phyloP scores from a whole-genome alignment of 805 yeast genomes.

The Cephaloascus fragrans region DNA sequence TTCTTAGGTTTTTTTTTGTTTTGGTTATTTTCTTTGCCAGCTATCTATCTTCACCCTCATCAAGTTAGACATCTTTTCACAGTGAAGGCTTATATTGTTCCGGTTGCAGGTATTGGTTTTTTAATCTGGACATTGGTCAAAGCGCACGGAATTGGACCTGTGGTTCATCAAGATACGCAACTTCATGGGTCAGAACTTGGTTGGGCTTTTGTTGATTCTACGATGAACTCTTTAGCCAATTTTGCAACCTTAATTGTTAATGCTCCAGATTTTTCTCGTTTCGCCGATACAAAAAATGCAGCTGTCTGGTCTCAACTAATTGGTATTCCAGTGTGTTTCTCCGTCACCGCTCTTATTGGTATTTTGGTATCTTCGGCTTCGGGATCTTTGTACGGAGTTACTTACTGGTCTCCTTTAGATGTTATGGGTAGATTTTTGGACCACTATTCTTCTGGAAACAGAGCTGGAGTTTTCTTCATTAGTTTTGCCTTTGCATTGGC shows the following conservation, averaged over 20 bases:
- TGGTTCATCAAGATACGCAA: slow-evolving; percentile 44
- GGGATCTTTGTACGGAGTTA: slow-evolving; percentile 50
- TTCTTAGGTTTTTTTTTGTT: slow-evolving; percentile 72
- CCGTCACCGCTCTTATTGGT: slow-evolving; percentile 77
- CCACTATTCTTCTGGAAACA: slow-evolving; percentile 41
- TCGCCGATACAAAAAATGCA: slow-evolving; percentile 48
- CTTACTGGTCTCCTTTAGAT: slow-evolving; percentile 81
- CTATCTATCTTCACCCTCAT: slow-evolving; percentile 76
- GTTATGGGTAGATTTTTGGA: slow-evolving; percentile 58
- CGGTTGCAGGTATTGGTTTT: slow-evolving; percentile 77
- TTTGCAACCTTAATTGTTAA: slow-evolving; percentile 84
- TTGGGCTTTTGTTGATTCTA: slow-evolving; percentile 76
- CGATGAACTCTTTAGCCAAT: slow-evolving; percentile 76
- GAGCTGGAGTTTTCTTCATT: slow-evolving; percentile 76
- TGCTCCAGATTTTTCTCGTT: slow-evolving; percentile 85
- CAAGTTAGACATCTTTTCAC: slow-evolving; percentile 77
- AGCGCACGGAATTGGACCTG: slow-evolving; percentile 72
- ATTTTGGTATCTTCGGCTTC: slow-evolving; percentile 79
- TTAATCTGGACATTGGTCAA: slow-evolving; percentile 77
- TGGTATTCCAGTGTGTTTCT: slow-evolving; percentile 69
- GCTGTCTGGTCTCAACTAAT: slow-evolving; percentile 49
- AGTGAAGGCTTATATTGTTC: slow-evolving; percentile 67
- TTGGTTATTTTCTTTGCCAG: slow-evolving; percentile 75
- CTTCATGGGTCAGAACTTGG: slow-evolving; percentile 54
- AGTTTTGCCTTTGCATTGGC: slow-evolving; percentile 64